Evolutionary conservation across 441 rosid genomes (phyloP), one percentile per base, ranked within the genome.

Genomic region (Erodium trifolium): DNA sequence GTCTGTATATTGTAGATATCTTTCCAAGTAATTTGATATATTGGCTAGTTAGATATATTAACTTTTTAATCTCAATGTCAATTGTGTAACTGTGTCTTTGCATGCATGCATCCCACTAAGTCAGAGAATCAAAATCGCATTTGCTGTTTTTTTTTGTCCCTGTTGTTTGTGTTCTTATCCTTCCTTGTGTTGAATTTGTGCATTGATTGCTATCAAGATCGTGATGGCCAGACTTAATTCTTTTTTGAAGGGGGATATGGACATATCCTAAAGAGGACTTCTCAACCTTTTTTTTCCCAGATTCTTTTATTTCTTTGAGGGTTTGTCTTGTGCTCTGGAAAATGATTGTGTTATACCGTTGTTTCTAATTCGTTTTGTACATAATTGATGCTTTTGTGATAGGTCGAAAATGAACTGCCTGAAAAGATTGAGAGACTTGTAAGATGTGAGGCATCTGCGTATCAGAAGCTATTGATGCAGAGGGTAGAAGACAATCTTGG

Each of bases 401-500:
- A 93, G 97, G 98, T 93, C 71, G 98, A 93, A 83, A 88, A 90
- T 80, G 39, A 93, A 79, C 90, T 93, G 66, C 98, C 97, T 49
- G 96, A 88, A 77, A 93, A 93, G 88, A 90, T 90, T 31, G 98
- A 90, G 83, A 86, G 98, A 77, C 97, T 93, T 75, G 16, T 93
- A 78, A 83, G 97, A 72, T 93, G 98, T 39, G 92, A 93, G 79
- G 96, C 98, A 68, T 93, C 97, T 80, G 97, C 97, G 65, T 93
- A 93, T 82, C 97, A 93, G 79, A 93, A 88, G 75, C 93, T 93
- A 71, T 76, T 93, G 83, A 93, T 93, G 92, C 86, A 87, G 87
- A 87, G 98, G 80, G 97, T 93, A 65, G 98, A 88, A 72, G 96
- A 90, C 8, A 93, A 93, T 84, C 96, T 93, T 70, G 98, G 98